Conservation (phyloP, 2,329 filamentous ascomycete species). For the Ophiosphaerella korrae region DNA sequence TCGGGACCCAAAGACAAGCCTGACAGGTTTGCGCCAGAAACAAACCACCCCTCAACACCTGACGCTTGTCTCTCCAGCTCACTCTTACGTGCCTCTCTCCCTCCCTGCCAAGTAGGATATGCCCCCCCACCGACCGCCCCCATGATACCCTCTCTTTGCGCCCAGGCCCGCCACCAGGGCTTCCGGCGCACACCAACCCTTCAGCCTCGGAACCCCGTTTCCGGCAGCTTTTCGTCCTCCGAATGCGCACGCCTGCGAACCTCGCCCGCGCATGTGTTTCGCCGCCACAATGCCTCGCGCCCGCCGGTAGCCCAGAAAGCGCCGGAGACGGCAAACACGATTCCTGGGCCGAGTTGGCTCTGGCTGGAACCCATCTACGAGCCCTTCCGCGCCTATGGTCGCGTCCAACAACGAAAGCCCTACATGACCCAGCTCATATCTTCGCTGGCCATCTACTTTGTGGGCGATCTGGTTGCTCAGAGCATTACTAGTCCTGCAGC, state of each 20-base stretch:
- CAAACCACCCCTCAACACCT: constrained; percentile 20
- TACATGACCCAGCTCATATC: constrained; percentile 80
- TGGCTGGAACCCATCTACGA: constrained; percentile 54
- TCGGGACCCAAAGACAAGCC: constrained; percentile 22
- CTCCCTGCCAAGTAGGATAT: constrained; percentile 7
- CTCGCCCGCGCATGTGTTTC: constrained; percentile 15
- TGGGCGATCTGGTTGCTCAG: constrained; percentile 79
- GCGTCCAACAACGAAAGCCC: constrained; percentile 72
- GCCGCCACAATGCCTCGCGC: constrained; percentile 24
- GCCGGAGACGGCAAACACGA: constrained; percentile 31
- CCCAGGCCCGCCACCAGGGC: constrained; percentile 26
- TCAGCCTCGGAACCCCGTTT: constrained; percentile 10
- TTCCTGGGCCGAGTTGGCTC: constrained; percentile 52
- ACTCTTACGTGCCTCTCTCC: constrained; percentile 4
- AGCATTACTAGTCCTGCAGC: constrained; percentile 53
- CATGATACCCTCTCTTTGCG: constrained; percentile 40
- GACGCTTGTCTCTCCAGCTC: constrained; percentile 1
- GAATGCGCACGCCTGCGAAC: constrained; percentile 13
- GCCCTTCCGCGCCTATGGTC: constrained; percentile 64
- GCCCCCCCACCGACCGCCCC: constrained; percentile 16
- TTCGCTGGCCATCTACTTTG: constrained; percentile 77
- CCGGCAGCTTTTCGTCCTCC: constrained; percentile 5
- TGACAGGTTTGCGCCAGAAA: constrained; percentile 18
- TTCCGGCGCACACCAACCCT: constrained; percentile 28
- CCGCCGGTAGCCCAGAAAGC: constrained; percentile 24